Conservation (phyloP, 2,329 filamentous ascomycete genomes). For the Microcyclospora pomicola region DNA sequence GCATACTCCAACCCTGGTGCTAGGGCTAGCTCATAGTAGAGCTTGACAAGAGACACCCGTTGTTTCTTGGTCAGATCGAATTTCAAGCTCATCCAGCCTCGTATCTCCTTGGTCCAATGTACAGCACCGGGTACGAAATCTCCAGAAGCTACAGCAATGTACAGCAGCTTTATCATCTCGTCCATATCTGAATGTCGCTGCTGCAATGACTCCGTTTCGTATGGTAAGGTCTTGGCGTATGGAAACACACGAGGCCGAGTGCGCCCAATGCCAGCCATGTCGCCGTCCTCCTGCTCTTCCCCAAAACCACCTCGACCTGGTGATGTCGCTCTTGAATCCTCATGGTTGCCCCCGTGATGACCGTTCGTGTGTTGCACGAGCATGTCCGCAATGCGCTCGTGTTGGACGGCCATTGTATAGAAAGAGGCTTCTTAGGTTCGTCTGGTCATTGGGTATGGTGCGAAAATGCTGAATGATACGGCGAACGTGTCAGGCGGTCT, state of each 20-base stretch:
- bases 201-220: slow-evolving; percentile 65
- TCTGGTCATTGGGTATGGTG: too few species aligned
- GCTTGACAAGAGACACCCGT: slow-evolving; percentile 67
- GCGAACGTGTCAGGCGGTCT: too few species aligned
- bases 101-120: slow-evolving; percentile 93
- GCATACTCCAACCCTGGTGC: slow-evolving; percentile 75
- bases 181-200: slow-evolving; percentile 66
- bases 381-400: slow-evolving; percentile 28
- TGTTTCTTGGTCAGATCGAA: slow-evolving; percentile 85
- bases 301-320: slow-evolving; percentile 45
- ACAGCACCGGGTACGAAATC: slow-evolving; percentile 88
- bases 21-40: slow-evolving; percentile 89
- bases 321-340: slow-evolving; percentile 74
- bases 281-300: slow-evolving; percentile 25
- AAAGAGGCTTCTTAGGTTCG: too few species aligned
- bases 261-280: slow-evolving; percentile 50
- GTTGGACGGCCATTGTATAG: slow-evolving; percentile 2
- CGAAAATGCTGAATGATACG: too few species aligned
- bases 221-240: slow-evolving; percentile 83
- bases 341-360: slow-evolving; percentile 35
- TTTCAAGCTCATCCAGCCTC: slow-evolving; percentile 90
- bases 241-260: slow-evolving; percentile 73
- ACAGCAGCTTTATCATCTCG: slow-evolving; percentile 85
- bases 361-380: slow-evolving; percentile 26
- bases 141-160: slow-evolving; percentile 78